Percentiles rank a stretch among this genome's conserved stretches.
These are phyloP conservation scores for Lepidium aucheri DNA, from an alignment of 345 rosid genomes.

Conservation along the genomic window DNA sequence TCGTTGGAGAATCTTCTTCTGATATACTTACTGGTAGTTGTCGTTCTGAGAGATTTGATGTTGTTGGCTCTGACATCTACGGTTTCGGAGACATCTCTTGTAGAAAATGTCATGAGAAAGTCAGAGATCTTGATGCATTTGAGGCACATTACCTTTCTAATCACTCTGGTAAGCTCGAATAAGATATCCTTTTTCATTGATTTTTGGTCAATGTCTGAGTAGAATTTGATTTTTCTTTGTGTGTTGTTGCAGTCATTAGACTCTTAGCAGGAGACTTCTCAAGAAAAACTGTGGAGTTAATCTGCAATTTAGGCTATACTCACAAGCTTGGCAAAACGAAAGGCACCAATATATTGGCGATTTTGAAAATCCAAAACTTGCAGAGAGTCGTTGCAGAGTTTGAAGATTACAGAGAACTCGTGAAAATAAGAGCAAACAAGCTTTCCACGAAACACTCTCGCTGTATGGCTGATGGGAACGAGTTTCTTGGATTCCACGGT, in stretches of 20 bases:
- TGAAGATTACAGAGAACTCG: conserved; percentile 55
- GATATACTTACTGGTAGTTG: not conserved
- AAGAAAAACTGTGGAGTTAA: conserved; percentile 55
- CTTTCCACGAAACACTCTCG: conserved; percentile 50
- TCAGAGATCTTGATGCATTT: conserved; percentile 36
- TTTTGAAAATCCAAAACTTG: conserved; percentile 52
- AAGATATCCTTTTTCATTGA: not conserved
- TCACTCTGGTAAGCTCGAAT: conserved; percentile 46
- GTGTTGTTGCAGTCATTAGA: conserved; percentile 42
- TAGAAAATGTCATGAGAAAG: conserved; percentile 41
- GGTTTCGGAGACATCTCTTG: conserved; percentile 30
- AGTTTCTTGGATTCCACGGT: conserved; percentile 57
- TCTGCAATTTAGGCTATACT: conserved; percentile 36
- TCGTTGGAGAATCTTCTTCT: conserved; percentile 12
- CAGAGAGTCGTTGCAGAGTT: conserved; percentile 43
- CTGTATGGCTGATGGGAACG: conserved; percentile 72
- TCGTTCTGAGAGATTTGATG: conserved; percentile 22
- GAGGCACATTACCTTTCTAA: conserved; percentile 49
- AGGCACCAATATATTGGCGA: conserved; percentile 21
- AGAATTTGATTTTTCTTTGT: not conserved
- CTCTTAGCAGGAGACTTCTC: conserved; percentile 61
- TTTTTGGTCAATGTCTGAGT: not conserved
- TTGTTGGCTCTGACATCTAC: conserved; percentile 15
- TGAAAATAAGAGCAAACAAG: conserved; percentile 49
- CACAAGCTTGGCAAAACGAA: conserved; percentile 17